These are phyloP conservation scores for Sarocladium brachiariae DNA, from an alignment of 2,329 filamentous ascomycete genomes.

Conservation along the genomic window DNA sequence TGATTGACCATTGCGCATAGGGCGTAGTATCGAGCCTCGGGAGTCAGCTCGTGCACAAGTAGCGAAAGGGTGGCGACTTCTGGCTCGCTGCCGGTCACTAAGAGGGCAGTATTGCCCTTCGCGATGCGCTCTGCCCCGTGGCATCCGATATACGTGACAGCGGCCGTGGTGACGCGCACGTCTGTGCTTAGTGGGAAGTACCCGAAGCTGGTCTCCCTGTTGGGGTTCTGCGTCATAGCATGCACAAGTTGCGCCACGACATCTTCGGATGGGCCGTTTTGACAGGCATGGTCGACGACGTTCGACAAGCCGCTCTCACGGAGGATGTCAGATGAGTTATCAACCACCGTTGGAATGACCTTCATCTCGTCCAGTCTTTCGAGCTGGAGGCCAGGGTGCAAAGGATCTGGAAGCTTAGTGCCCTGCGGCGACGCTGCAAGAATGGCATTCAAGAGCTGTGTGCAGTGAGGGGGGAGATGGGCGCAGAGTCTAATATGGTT, in stretches of 20 bases:
- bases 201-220: slow-evolving; percentile 57
- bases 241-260: slow-evolving; percentile 70
- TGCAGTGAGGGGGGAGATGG: slow-evolving; percentile 74
- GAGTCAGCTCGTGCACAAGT: slow-evolving; percentile 65
- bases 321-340: slow-evolving; percentile 35
- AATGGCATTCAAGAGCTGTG: slow-evolving; percentile 82
- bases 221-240: slow-evolving; percentile 55
- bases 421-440: slow-evolving; percentile 70
- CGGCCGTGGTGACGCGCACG: slow-evolving; percentile 64
- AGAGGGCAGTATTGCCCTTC: slow-evolving; percentile 51
- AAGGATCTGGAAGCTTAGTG: slow-evolving; percentile 60
- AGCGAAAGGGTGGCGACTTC: slow-evolving; percentile 70
- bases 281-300: slow-evolving; percentile 52
- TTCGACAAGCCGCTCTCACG: slow-evolving; percentile 49
- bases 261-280: slow-evolving; percentile 60
- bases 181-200: slow-evolving; percentile 63
- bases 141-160: slow-evolving; percentile 77
- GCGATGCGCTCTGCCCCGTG: slow-evolving; percentile 57
- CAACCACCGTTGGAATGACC: slow-evolving; percentile 57
- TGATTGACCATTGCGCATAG: slow-evolving; percentile 84
- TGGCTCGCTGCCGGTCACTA: slow-evolving; percentile 31
- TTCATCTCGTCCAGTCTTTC: slow-evolving; percentile 71
- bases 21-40: slow-evolving; percentile 79
- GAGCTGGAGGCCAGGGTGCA: slow-evolving; percentile 65
- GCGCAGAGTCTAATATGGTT: slow-evolving; percentile 79